Percentiles rank a stretch among this genome's conserved stretches.
These are phyloP conservation scores for Monosporascus sp. DNA, from an alignment of 2,329 filamentous ascomycete species.

Conservation along the genomic window DNA sequence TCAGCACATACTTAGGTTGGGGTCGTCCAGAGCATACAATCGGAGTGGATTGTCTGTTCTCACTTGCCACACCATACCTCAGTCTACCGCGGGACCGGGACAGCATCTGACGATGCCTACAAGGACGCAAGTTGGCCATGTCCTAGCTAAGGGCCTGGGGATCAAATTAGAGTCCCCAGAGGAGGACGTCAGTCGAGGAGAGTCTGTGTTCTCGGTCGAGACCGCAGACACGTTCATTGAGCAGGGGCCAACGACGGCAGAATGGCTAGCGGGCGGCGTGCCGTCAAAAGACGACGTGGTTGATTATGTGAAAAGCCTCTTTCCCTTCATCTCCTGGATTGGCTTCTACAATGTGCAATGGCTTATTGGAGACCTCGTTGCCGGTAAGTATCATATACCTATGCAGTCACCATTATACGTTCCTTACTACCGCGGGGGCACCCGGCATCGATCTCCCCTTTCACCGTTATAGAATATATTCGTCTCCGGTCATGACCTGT, in stretches of 20 bases:
- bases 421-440: background rate
- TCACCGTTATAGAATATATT: too few species aligned
- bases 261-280: slow-evolving; percentile 63
- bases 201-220: slow-evolving; percentile 71
- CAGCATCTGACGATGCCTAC: slow-evolving; percentile 29
- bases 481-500: too few species aligned
- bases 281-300: slow-evolving; percentile 53
- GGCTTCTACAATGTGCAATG: slow-evolving; percentile 82
- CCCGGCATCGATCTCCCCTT: background rate
- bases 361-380: slow-evolving; percentile 83
- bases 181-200: slow-evolving; percentile 67
- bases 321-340: slow-evolving; percentile 91
- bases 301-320: slow-evolving; percentile 65
- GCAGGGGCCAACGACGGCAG: slow-evolving; percentile 66
- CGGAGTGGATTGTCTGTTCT: background rate
- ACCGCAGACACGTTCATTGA: slow-evolving; percentile 79
- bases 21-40: background rate
- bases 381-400: slow-evolving; percentile 51
- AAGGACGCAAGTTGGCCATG: slow-evolving; percentile 61
- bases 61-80: background rate
- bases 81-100: background rate
- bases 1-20: background rate
- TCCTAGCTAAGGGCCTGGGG: slow-evolving; percentile 71
- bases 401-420: background rate
- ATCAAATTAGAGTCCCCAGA: slow-evolving; percentile 75